Evolutionary conservation across 2,329 filamentous ascomycete genomes (phyloP).

Genomic region (Aspergillus luchuensis): DNA sequence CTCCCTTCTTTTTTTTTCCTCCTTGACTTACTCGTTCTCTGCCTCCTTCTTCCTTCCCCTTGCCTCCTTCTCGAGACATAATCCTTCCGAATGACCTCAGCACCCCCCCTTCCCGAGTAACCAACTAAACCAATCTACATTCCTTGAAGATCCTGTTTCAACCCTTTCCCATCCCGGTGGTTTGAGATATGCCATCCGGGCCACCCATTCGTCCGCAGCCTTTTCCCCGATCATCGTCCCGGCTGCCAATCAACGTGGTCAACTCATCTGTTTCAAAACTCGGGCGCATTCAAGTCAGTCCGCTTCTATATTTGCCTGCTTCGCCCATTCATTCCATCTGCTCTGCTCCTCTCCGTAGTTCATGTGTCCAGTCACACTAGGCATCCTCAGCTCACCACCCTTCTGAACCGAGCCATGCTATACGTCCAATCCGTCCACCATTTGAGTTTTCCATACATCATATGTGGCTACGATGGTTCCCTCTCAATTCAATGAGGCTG

Average conservation of each 20-base stretch:
- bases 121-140: background rate
- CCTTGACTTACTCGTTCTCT: no score
- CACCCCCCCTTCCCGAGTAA: background rate
- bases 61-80: background rate
- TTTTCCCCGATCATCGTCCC: background rate
- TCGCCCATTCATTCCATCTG: background rate
- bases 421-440: background rate
- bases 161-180: background rate
- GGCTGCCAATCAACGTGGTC: background rate
- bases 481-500: constrained; percentile 2
- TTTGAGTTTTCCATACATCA: constrained; percentile 1
- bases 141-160: constrained; percentile 3
- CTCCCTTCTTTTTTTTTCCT: background rate
- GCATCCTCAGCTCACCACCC: background rate
- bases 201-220: background rate
- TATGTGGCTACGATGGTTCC: constrained; percentile 1
- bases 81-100: background rate
- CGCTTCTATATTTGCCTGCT: constrained; percentile 1
- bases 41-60: background rate
- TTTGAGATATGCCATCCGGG: background rate
- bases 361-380: background rate
- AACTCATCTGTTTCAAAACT: background rate
- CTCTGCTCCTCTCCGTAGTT: background rate
- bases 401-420: background rate
- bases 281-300: background rate